Conservation (phyloP, 176 grass and related monocot genomes). For the Elymus sibiricus region DNA sequence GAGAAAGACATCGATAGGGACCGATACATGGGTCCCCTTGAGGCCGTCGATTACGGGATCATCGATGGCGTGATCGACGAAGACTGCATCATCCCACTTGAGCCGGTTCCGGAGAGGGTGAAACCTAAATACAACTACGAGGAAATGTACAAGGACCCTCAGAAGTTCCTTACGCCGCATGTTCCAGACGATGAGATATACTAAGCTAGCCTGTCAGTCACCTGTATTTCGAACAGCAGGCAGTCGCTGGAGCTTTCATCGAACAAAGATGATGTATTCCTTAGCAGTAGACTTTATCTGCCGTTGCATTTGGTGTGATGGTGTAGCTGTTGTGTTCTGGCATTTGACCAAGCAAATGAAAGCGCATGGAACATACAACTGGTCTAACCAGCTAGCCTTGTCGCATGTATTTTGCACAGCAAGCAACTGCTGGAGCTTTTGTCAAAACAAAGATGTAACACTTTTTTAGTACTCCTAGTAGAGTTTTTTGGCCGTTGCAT, state of each 20-base stretch:
- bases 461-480: background rate
- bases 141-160: constrained; percentile 64
- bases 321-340: background rate
- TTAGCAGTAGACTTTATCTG: constrained; percentile 24
- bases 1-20: constrained; percentile 91
- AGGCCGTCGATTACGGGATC: constrained; percentile 87
- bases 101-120: constrained; percentile 55
- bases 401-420: background rate
- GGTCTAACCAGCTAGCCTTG: constrained; percentile 29
- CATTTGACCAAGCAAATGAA: constrained; percentile 1
- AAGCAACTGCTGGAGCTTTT: background rate
- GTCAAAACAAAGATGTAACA: constrained; percentile 7
- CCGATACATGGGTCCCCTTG: constrained; percentile 84
- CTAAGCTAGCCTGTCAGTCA: constrained; percentile 17
- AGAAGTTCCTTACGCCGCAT: constrained; percentile 73
- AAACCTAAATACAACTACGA: constrained; percentile 59
- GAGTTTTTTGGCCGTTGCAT: background rate
- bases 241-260: background rate
- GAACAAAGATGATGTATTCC: constrained; percentile 18
- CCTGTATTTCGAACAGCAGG: background rate
- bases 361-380: background rate
- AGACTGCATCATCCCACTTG: constrained; percentile 71
- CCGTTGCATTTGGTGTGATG: background rate
- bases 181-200: constrained; percentile 92
- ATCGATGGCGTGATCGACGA: constrained; percentile 78